Conservation (phyloP, 2,329 filamentous ascomycete species). For the Diaporthe sp. region DNA sequence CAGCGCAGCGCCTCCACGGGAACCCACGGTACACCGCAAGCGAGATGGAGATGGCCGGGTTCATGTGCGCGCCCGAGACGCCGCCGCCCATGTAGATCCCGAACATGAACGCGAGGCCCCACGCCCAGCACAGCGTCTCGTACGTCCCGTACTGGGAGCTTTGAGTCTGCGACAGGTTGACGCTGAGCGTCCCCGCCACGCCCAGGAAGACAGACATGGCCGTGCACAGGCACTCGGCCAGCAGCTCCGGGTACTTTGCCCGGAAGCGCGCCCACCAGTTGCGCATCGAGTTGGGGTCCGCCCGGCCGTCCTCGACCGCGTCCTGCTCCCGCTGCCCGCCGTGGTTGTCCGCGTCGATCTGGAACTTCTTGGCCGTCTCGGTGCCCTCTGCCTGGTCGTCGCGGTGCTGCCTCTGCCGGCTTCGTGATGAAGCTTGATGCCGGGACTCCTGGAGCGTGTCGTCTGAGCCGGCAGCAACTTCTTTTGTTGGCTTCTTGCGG, state of each 20-base stretch:
- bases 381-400: slow-evolving; percentile 38
- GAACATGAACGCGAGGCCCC: slow-evolving; percentile 49
- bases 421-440: neutral
- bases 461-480: neutral
- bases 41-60: slow-evolving; percentile 52
- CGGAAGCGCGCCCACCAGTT: slow-evolving; percentile 48
- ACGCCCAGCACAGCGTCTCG: slow-evolving; percentile 47
- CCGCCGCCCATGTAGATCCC: slow-evolving; percentile 48
- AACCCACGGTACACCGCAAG: slow-evolving; percentile 53
- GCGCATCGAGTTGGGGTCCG: slow-evolving; percentile 42
- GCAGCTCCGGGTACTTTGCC: slow-evolving; percentile 46
- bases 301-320: slow-evolving; percentile 40
- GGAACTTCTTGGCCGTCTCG: slow-evolving; percentile 40
- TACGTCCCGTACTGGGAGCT: slow-evolving; percentile 44
- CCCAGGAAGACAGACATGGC: slow-evolving; percentile 45
- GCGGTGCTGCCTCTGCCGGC: slow-evolving; percentile 34
- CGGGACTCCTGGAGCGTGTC: neutral
- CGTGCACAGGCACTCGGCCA: slow-evolving; percentile 47
- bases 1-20: slow-evolving; percentile 49
- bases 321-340: slow-evolving; percentile 41
- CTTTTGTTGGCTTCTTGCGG: slow-evolving; percentile 16
- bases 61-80: slow-evolving; percentile 48
- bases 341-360: slow-evolving; percentile 44
- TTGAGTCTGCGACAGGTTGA: slow-evolving; percentile 45
- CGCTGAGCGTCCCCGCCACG: slow-evolving; percentile 44